Conservation (phyloP, 768 basidiomycete species). For the Serendipita sp. region DNA sequence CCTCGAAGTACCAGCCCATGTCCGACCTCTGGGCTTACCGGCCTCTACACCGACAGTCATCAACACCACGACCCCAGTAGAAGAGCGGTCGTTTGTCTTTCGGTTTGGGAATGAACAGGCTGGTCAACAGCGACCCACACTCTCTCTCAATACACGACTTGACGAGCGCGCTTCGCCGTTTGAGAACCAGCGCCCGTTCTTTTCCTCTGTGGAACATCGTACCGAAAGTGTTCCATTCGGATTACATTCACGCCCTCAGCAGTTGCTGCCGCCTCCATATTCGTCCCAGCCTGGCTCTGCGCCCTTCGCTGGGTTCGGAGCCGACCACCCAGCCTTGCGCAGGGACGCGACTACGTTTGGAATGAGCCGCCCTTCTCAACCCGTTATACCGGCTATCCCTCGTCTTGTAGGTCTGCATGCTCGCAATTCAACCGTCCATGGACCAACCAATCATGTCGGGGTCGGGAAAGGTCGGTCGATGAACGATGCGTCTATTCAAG, state of each 20-base stretch:
- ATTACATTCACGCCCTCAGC: no score
- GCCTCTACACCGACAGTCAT: background rate
- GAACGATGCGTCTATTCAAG: background rate
- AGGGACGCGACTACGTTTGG: background rate
- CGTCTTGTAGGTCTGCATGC: background rate
- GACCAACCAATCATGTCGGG: background rate
- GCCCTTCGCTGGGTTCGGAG: background rate
- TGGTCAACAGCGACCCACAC: no score
- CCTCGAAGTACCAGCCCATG: background rate
- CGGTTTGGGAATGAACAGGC: no score
- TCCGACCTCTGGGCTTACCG: background rate
- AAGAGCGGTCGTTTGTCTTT: no score
- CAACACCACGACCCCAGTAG: no score
- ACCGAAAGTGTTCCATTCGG: no score
- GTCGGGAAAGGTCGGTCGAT: background rate
- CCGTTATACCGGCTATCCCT: background rate
- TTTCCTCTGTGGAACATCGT: no score
- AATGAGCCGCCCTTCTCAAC: background rate
- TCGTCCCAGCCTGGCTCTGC: background rate
- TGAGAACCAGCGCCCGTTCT: no score
- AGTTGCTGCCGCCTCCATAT: no score
- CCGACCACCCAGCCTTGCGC: background rate
- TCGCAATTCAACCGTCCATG: background rate
- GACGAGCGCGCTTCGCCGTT: no score
- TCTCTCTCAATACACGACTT: no score